These are phyloP conservation scores for Podila horticola DNA, from an alignment of 192 early-diverging fungal species.

Conservation along the genomic window DNA sequence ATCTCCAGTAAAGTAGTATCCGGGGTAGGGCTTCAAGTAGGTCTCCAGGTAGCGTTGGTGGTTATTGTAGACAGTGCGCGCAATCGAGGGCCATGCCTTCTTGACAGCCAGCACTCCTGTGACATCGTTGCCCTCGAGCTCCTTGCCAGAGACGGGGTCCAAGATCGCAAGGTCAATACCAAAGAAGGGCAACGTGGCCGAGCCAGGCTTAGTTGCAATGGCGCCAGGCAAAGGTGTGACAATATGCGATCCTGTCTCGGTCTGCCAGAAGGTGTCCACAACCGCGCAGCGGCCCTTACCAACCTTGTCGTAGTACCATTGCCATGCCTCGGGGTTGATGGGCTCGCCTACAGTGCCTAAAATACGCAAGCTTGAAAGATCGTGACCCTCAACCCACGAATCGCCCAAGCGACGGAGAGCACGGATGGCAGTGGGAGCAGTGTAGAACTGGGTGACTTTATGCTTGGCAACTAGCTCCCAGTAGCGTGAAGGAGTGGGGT, in stretches of 20 bases:
- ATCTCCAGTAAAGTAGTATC: slow-evolving; percentile 97
- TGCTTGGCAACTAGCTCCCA: slow-evolving; percentile 88
- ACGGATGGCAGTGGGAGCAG: slow-evolving; percentile 97
- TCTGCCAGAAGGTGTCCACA: slow-evolving; percentile 97
- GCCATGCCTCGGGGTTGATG: slow-evolving; percentile 98
- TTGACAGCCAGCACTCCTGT: slow-evolving; percentile 92
- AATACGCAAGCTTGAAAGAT: slow-evolving; percentile 86
- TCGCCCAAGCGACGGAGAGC: slow-evolving; percentile 90
- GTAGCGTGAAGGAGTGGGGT: slow-evolving; percentile 85
- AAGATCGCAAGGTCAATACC: slow-evolving; percentile 90
- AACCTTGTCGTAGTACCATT: slow-evolving; percentile 96
- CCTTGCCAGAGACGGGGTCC: slow-evolving; percentile 86
- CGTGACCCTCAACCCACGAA: slow-evolving; percentile 77
- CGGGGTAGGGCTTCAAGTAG: slow-evolving; percentile 88
- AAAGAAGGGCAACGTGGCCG: slow-evolving; percentile 97
- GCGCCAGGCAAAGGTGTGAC: slow-evolving; percentile 91
- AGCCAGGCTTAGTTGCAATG: slow-evolving; percentile 90
- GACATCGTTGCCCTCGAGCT: slow-evolving; percentile 84
- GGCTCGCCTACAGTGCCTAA: slow-evolving; percentile 97
- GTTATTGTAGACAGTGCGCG: slow-evolving; percentile 89
- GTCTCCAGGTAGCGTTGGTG: slow-evolving; percentile 94
- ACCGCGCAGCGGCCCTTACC: slow-evolving; percentile 87
- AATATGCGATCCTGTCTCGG: slow-evolving; percentile 92
- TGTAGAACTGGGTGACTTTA: slow-evolving; percentile 97
- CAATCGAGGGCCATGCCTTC: slow-evolving; percentile 91